Base-by-base conservation (phyloP, 129 eudicot species). In the Pittosporum tobira region DNA sequence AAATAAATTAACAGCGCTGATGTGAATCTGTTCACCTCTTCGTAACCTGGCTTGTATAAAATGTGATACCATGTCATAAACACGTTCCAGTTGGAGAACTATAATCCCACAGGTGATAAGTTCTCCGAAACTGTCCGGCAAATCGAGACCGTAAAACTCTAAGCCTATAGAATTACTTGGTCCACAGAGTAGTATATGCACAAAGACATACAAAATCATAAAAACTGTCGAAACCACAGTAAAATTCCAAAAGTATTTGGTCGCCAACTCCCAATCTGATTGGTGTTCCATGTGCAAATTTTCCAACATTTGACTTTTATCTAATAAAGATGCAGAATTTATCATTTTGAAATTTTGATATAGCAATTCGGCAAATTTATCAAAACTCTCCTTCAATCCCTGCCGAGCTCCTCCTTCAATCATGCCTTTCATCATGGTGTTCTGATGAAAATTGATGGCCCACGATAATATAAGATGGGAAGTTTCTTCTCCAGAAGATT, bases 91-190 rank as follows among this genome's bases (percentile, higher is more conserved):
- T 48, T 83, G 83, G 56, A 78, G 64, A 37, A 87, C 75, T 43
- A 91, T 30, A 9, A 91, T 55, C n/a, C 80, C 96, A 51, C 81
- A 62, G 6, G 81, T 76, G 47, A 91, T 44, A 25, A 91, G 42
- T 75, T 91, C 91, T 27, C 99, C 96, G 70, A 91, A 74, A 75
- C 85, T 87, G 62, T 91, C 94, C 0, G 99, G 99, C 53, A 91
- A 79, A 69, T 87, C 88, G 47, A 91, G 71, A 38, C 96, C 99
- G 27, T 62, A 26, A 49, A 83, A 75, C 66, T 91, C 96, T 43
- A 91, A 76, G 13, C 99, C 99, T 66, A 78, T 83, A 38, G 69
- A 52, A 63, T 59, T 59, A 51, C 51, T 60, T 3, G 79, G 75
- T 54, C 63, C 76, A 36, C 79, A 75, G 4, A 81, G 70, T 14